A percentile compares a stretch with the other conserved stretches of the same genome.
Conservation (phyloP, 1,139 yeast genomes). For the Yamadazyma sp. region DNA sequence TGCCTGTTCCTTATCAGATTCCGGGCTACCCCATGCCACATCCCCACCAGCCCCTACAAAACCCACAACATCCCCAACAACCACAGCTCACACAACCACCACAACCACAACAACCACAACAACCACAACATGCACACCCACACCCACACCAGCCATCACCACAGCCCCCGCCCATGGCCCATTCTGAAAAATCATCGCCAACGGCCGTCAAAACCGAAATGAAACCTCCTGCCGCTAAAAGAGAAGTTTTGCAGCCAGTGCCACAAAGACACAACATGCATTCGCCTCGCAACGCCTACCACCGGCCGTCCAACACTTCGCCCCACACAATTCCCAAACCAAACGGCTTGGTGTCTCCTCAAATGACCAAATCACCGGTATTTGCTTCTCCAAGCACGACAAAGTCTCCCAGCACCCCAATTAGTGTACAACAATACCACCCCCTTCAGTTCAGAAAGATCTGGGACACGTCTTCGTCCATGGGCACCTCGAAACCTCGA, state of each 20-base stretch:
- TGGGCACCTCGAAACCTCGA: constrained; percentile 22
- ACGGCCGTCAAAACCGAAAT: constrained; percentile 8
- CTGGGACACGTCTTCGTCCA: constrained; percentile 27
- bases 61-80: background rate
- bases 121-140: too few relatives aligned
- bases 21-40: background rate
- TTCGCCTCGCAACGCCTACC: constrained; percentile 2
- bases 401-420: background rate
- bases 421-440: constrained; percentile 22
- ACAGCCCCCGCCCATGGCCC: background rate
- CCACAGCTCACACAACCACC: constrained; percentile 1
- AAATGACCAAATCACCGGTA: background rate
- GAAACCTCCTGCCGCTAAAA: constrained; percentile 7
- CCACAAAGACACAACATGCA: constrained; percentile 8
- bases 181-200: background rate
- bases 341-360: background rate
- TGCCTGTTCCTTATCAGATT: constrained; percentile 4
- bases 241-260: constrained; percentile 10
- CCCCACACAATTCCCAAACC: constrained; percentile 10
- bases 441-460: constrained; percentile 42
- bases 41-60: background rate
- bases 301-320: constrained; percentile 12
- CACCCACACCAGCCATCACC: background rate
- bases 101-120: background rate
- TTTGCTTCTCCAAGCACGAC: background rate